Evolutionary conservation across 2,329 filamentous ascomycete species (phyloP), one percentile per base, ranked within the genome.

Genomic region (Pestalotiopsis sp.): DNA sequence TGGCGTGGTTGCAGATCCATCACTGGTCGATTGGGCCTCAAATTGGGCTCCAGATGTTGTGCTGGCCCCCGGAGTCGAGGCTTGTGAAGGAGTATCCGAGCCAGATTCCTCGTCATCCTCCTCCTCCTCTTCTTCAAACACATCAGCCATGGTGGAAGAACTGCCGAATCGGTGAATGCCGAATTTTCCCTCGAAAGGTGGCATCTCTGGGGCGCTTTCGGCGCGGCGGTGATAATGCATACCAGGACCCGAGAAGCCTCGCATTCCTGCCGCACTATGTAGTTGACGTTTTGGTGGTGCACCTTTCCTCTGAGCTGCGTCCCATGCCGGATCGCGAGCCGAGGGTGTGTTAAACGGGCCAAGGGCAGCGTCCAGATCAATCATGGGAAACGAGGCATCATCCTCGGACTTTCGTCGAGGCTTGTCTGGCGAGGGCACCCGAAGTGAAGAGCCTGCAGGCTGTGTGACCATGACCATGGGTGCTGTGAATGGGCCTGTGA

Each of bases 281-380:
- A 96, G 86, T 69, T 91, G 88, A 71, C 91, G 87, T 74, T 91
- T 90, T 49, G 84, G 81, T n/a, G 83, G 81, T 6, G 84, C 84
- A 6, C 87, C 86, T 1, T 85, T 85, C 69, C 84, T 84, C 72
- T 92, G 89, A 7, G 90, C 90, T 2, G 89, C 88, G 70, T 92
- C 90, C 86, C 91, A 92, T 69, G 91, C 89, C 2, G 87, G 83
- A 69, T 90, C 90, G 12, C 85, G 84, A 39, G 83, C 84, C 2
- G 90, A 83, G 31, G 93, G 92, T 0, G 94, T 97, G 75, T 97
- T 96, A 80, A 97, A 97, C 0, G 95, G 94, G 1, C 94, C 95
- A 1, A 98, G 86, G 31, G 95, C 96, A 20, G 95, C 95, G 81
- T 99, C 96, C 57, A 99, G 84, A 79, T 99, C 96, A 71, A 99